Evolutionary conservation across 495 filamentous ascomycete genomes (phyloP), one percentile per base, ranked within the genome.

Genomic region (Hyaloscypha variabilis): DNA sequence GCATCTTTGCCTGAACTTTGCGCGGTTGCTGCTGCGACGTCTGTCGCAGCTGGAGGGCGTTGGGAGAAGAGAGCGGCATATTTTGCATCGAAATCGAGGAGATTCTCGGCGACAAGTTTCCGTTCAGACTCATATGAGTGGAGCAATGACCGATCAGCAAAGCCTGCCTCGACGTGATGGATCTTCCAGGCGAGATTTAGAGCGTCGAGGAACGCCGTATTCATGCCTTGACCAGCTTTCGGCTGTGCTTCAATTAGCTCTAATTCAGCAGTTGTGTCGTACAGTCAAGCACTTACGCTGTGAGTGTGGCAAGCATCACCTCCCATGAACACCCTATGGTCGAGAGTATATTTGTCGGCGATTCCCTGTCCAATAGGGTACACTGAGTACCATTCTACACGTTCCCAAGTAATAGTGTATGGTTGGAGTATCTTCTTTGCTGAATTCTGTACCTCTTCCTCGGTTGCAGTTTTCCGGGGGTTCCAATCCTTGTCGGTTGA

Each of bases 171-270:
- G 26, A 90, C 87, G 31, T 87, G 83, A 62, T 87, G 86, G 25
- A 96, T 83, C 75, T 95, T 96, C 92, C 92, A 96, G 5, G 87
- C 91, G 4, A 96, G 80, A 69, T 96, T 95, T 68, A 87, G 87
- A 3, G 88, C 86, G 72, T 96, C 92, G 46, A 92, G 84, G 79
- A 96, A 91, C 14, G 88, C 89, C 34, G 91, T 87, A 68, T 95
- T 95, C 90, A 94, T 92, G 23, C 91, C 91, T 74, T 93, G 92
- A 8, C 91, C 92, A 26, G 91, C 91, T 75, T 93, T 93, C 5
- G 91, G 91, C 69, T 72, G 58, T 52, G 84, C 36, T 73, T 23
- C 59, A 13, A 31, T 70, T 60, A 69, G 64, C 26, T 25, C 21
- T 19, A 46, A 19, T 46, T 46, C 0, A 17, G 6, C 13, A 46